phyloP scores from a whole-genome alignment of 202 grass and related monocot species.

The Setaria italica region DNA sequence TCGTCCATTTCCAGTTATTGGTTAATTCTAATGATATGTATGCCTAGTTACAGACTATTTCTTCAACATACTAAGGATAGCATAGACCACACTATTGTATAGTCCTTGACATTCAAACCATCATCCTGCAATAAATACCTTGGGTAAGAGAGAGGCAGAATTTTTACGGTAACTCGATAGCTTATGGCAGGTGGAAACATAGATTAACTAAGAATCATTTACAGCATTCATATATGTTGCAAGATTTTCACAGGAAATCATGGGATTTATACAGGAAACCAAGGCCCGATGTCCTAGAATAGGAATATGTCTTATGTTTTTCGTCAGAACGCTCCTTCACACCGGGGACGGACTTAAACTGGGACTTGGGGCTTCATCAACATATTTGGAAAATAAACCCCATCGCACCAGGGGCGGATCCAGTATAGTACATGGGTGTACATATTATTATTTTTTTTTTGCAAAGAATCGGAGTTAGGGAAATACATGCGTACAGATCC shows the following conservation, averaged over 20 bases:
- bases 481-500: no score
- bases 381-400: neutral
- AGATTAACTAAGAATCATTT: neutral
- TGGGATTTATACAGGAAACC: no score
- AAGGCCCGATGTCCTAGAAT: neutral
- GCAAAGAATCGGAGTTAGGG: no score
- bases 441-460: no score
- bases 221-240: neutral
- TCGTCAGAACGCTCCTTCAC: neutral
- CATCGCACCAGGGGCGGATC: neutral
- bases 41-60: constrained; percentile 18
- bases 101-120: neutral
- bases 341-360: neutral
- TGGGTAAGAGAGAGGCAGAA: constrained; percentile 15
- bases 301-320: neutral
- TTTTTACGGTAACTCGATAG: neutral
- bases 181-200: constrained; percentile 9
- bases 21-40: constrained; percentile 29
- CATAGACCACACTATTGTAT: neutral
- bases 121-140: constrained; percentile 44
- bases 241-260: neutral
- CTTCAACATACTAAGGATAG: constrained; percentile 21
- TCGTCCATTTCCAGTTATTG: constrained; percentile 67
- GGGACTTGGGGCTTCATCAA: neutral
- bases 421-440: no score